A percentile compares a stretch with the other conserved stretches of the same genome.
Conservation (phyloP, 805 yeast species). For the Yarrowia sp. region DNA sequence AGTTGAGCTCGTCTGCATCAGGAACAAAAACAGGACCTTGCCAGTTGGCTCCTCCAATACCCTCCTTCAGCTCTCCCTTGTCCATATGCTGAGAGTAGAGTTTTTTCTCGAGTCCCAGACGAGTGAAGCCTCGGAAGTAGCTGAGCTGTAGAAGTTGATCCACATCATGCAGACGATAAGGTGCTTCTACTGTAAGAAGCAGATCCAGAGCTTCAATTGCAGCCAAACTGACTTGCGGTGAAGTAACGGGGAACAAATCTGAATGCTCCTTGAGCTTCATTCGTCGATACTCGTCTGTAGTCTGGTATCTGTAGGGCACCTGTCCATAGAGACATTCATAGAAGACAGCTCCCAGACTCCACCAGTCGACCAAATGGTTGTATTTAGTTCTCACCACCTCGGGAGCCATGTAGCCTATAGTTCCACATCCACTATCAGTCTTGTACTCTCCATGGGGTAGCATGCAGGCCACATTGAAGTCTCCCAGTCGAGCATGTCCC, state of each 20-base stretch:
- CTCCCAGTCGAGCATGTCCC: slow-evolving; percentile 57
- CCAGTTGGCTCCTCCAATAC: slow-evolving; percentile 21
- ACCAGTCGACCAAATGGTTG: slow-evolving; percentile 37
- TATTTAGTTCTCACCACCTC: slow-evolving; percentile 45
- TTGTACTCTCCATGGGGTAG: slow-evolving; percentile 45
- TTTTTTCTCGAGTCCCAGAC: slow-evolving; percentile 14
- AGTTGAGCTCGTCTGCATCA: slow-evolving; percentile 19
- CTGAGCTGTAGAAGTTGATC: slow-evolving; percentile 13
- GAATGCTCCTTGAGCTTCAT: slow-evolving; percentile 26
- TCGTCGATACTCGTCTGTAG: slow-evolving; percentile 23
- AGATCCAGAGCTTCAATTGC: slow-evolving; percentile 30
- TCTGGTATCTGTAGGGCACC: slow-evolving; percentile 34
- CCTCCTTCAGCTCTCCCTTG: background rate
- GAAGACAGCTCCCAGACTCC: slow-evolving; percentile 40
- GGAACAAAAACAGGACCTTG: slow-evolving; percentile 15
- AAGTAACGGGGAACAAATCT: slow-evolving; percentile 23
- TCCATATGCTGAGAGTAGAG: slow-evolving; percentile 10
- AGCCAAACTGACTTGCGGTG: slow-evolving; percentile 28
- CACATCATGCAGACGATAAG: background rate
- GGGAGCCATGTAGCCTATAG: slow-evolving; percentile 74
- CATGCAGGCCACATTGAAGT: slow-evolving; percentile 60
- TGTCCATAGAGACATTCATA: slow-evolving; percentile 37
- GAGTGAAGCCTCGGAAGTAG: slow-evolving; percentile 13
- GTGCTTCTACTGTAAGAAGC: slow-evolving; percentile 16
- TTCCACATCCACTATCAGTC: slow-evolving; percentile 59